Percentiles rank a stretch among this genome's conserved stretches.
Conservation (phyloP, 202 grass and related monocot genomes). For the Miscanthus sacchariflorus region DNA sequence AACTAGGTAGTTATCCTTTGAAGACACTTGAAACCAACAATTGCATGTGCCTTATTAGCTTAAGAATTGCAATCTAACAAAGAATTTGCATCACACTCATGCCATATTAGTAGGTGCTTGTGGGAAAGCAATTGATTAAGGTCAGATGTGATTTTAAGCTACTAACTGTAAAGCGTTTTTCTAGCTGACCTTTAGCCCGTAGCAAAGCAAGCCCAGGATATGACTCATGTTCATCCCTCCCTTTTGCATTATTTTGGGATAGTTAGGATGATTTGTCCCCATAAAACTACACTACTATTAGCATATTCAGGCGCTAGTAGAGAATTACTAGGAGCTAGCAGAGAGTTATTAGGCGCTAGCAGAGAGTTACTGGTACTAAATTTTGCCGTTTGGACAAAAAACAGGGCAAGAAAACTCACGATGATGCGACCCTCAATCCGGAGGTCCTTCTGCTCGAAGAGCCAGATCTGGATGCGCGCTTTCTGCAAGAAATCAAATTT, state of each 20-base stretch:
- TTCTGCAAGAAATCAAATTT: conserved; percentile 65
- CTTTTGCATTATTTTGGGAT: background rate
- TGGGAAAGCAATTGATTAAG: background rate
- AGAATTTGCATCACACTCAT: background rate
- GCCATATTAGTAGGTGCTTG: background rate
- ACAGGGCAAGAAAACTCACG: conserved; percentile 54
- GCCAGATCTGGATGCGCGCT: conserved; percentile 97
- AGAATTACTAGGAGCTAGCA: background rate
- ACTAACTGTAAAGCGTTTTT: background rate
- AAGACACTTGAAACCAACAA: background rate
- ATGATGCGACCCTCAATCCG: conserved; percentile 96
- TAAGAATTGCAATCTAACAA: background rate
- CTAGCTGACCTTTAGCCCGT: background rate
- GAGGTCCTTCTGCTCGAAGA: conserved; percentile 96
- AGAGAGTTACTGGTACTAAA: background rate
- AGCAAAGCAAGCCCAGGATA: background rate
- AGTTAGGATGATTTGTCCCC: background rate
- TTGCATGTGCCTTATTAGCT: background rate
- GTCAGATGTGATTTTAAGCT: background rate
- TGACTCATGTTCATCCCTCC: background rate
- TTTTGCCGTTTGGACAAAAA: background rate
- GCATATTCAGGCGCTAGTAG: background rate
- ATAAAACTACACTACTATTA: background rate
- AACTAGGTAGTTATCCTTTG: background rate
- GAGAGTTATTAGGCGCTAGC: background rate